Base-by-base conservation (phyloP, 805 yeast species). In the Candida khao-thaluensis region DNA sequence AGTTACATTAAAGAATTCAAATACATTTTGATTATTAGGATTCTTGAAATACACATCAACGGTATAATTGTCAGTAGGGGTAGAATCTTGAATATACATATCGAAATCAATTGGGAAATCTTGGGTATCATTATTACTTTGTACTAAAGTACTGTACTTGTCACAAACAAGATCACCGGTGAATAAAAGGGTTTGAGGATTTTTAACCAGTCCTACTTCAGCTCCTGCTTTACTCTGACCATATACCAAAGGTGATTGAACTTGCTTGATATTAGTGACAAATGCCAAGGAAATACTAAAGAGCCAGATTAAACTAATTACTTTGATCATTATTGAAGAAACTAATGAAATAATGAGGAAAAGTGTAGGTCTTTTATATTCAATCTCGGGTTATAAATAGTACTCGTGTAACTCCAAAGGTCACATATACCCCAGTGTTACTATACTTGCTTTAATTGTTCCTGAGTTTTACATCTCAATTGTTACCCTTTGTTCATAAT, bases 81-180 rank as follows among this genome's bases (percentile, higher is more conserved):
- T 38, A 9, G 46, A 33, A 25, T 30, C 26, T 26, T 37, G 35
- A 22, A 49, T 46, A 35, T 49, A 49, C 29, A 49, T 33, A 37
- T 47, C 45, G 43, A 47, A 47, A 20, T 37, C 44, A 30, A 48
- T 32, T 21, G 51, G 51, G 36, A 49, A 49, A 23, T 45, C 46
- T 22, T 17, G 22, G 17, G 53, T 47, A 35, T 38, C 35, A 24
- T 47, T 49, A 17, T 29, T 17, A 12, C 47, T 39, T 32, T 47
- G 48, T 30, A 49, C 38, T 2, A 28, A 20, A 2, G 50, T 40
- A 11, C 50, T 25, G 32, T 36, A 50, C 34, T 48, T 48, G 29
- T 50, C 54, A 41, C 54, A 50, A 24, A 50, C 54, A 27, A 43
- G 40, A 9, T 37, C 28, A 27, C 54, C 54, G 7, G 47, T 21